Base-by-base conservation (phyloP, 129 eudicot genomes). In the Heracleum sosnowskyi region DNA sequence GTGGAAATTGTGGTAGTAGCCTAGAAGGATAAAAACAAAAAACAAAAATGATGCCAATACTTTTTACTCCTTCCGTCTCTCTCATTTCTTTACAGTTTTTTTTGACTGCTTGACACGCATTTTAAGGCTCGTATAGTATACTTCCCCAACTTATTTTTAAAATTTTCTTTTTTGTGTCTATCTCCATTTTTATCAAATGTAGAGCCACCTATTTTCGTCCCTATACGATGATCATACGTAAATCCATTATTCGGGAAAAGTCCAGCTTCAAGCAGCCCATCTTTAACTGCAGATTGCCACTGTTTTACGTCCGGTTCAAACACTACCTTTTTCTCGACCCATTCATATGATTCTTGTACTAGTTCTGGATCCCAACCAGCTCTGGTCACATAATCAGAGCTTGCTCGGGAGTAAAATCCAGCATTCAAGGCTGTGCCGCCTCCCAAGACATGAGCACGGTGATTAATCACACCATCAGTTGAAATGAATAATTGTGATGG, bases 251-350 rank as follows among this genome's bases (percentile, higher is more conserved):
- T 16, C 7, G 97, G 98, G 64, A 29, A 37, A 22, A 87, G 77
- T 12, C 95, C 97, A 2, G 86, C 92, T 68, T 91, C 92, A 9
- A 93, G 69, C 90, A 93, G 63, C 78, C 98, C 98, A 22, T 89
- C 89, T 35, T 77, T 87, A 72, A 93, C 91, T 39, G 98, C 97
- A 53, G 85, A 73, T 69, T 93, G 98, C 92, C 96, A 93, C 53
- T 64, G 80, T 85, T 64, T 18, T 77, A 91, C 80, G 36, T 78
- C 57, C 20, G 98, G 97, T 82, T 78, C 42, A 64, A 89, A 93
- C 70, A 79, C 97, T 63, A 91, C 91, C 16, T 57, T 57, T 0
- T 26, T 57, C 3, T 57, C 66, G 11, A n/a, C 15, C 16, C 66
- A 57, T n/a, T 55, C 64, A 55, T 55, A 55, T n/a, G 64, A 55